Base-by-base conservation (phyloP, 148 eudicot species). In the Bassia scoparia region DNA sequence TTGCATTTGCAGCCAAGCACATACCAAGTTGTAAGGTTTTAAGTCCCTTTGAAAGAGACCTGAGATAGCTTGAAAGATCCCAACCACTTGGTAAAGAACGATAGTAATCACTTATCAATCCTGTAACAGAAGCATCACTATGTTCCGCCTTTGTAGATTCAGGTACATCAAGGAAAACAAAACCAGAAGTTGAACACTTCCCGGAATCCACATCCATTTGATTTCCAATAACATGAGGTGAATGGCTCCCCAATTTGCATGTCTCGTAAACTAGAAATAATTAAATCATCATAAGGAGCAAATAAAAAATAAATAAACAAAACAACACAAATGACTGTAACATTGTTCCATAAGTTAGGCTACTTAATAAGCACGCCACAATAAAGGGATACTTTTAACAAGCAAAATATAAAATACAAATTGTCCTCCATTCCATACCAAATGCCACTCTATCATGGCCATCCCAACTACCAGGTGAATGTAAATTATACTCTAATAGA, bases 211-310 rank as follows among this genome's bases (percentile, higher is more conserved):
- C 78, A 44, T 90, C 97, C 86, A 86, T 85, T 81, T 90, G 90
- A 82, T 86, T 92, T 69, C 94, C 99, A 61, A 80, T 68, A 81
- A 71, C 82, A 70, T 86, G 90, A 11, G 99, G 97, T 53, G 87
- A 80, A 76, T 95, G 99, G 83, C 86, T 89, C 60, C 99, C 99
- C 75, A 95, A 76, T 73, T 88, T 95, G 89, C 99, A 95, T 14
- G 87, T 85, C 83, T 95, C 99, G 63, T 92, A 95, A 29, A 95
- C 99, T 95, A 82, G 52, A 80, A 77, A 68, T 37, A 61, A 67
- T 74, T 21, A 16, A 33, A 17, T 1, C 21, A 2, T 6, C 11
- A 41, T 2, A 2, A 6, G 8, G 11, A 41, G 1, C 7, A 41
- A 41, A 41, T 41, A 41, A 3, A 41, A 41, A 41, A 41, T 8